Base-by-base conservation (phyloP, 2,329 filamentous ascomycete species). In the Leptographium flavum region DNA sequence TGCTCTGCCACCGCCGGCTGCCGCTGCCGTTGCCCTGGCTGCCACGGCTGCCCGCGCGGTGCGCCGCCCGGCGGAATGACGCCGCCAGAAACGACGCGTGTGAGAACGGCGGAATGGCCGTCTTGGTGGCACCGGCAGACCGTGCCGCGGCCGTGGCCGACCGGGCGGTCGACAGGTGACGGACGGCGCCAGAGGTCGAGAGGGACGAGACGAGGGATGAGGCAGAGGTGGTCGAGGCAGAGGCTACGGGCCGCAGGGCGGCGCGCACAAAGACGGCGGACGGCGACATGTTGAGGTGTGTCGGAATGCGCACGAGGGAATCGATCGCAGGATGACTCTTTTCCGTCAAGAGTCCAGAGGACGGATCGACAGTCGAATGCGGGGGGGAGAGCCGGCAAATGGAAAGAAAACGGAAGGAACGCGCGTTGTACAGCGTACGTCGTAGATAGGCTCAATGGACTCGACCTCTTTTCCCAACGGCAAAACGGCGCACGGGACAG, bases 1-100 rank as follows among this genome's bases (percentile, higher is more conserved):
- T 46, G 49, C 51, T 52, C 66, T 85, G 79, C 63, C 76, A 87
- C 61, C 85, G 76, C 58, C 76, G 77, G 54, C 71, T 58, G 66
- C 63, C 15, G 39, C 30, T 15, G 30, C 30, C 30, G 60, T 58
- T 55, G 60, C 85, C 76, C 58, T 76, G 77, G 54, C 71, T 58
- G 66, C 63, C 55, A 60, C 50, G 59, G 60, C 65, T 62, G 54
- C 63, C 62, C 53, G 63, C 58, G 60, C 50, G 59, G 60, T 65
- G 63, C 54, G 63, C 62, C 53, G 63, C 58, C 50, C 63, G 63
- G 43, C 54, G 57, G 68, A 75, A 72, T 65, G 72, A 61, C 64
- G 71, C 62, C 56, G 47, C 47, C 6, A 47, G 28, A 43, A 46
- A 47, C 14, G 47, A 46, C 30, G 48, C 71, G 68, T 63, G 73